Evolutionary conservation across 257 asterid species (phyloP).

Genomic region (Plantago major): DNA sequence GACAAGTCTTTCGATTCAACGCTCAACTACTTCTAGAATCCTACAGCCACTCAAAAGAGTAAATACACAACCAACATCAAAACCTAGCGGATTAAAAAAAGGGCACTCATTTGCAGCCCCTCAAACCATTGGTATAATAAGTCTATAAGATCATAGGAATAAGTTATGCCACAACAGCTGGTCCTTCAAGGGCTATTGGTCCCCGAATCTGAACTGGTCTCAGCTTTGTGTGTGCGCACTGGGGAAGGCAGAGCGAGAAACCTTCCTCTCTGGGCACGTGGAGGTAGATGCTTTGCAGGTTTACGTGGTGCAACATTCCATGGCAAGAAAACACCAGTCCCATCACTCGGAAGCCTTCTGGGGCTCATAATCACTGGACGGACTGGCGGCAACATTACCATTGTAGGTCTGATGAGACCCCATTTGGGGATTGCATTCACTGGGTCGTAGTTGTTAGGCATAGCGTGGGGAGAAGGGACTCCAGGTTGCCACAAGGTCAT

Average conservation of each 20-base stretch:
- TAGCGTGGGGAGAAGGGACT: slow-evolving; percentile 38
- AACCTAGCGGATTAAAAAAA: slow-evolving; percentile 21
- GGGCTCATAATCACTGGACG: slow-evolving; percentile 53
- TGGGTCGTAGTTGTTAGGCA: slow-evolving; percentile 37
- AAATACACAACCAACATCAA: slow-evolving; percentile 23
- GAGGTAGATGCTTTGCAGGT: slow-evolving; percentile 78
- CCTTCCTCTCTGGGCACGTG: slow-evolving; percentile 78
- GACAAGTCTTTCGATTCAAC: slow-evolving; percentile 23
- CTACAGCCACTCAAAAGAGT: slow-evolving; percentile 27
- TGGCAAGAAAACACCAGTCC: slow-evolving; percentile 93
- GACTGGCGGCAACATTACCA: slow-evolving; percentile 68
- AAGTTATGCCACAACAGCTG: not conserved
- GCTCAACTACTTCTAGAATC: slow-evolving; percentile 45
- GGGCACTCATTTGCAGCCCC: slow-evolving; percentile 20
- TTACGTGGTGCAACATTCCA: slow-evolving; percentile 61
- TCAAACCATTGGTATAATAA: slow-evolving; percentile 4
- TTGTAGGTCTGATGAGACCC: slow-evolving; percentile 62
- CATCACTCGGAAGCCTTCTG: slow-evolving; percentile 60
- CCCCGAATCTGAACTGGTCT: slow-evolving; percentile 33
- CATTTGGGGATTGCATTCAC: slow-evolving; percentile 61
- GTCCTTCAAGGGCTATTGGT: slow-evolving; percentile 24
- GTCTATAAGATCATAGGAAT: not conserved
- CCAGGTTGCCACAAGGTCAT: slow-evolving; percentile 84
- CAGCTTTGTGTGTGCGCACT: slow-evolving; percentile 32
- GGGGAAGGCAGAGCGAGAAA: slow-evolving; percentile 62